A percentile compares a stretch with the other conserved stretches of the same genome.
phyloP scores from a whole-genome alignment of 148 eudicot genomes.

The Dysphania ambrosioides region DNA sequence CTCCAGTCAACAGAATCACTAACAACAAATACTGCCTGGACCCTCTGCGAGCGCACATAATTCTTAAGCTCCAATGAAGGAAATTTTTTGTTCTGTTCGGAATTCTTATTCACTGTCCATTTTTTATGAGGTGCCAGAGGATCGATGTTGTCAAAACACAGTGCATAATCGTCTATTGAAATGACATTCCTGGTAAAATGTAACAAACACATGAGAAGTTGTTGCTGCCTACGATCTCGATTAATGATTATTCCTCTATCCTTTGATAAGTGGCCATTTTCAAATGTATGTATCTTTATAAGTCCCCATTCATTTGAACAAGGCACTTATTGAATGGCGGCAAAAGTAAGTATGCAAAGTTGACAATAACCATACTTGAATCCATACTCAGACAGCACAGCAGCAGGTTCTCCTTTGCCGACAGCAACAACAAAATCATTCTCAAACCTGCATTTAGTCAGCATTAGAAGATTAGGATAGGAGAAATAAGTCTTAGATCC shows the following conservation, averaged over 20 bases:
- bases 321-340: neutral
- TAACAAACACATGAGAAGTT: neutral
- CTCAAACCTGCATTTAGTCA: constrained; percentile 30
- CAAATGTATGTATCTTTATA: neutral
- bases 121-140: constrained; percentile 73
- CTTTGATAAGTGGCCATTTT: neutral
- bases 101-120: constrained; percentile 37
- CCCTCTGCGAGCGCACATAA: constrained; percentile 31
- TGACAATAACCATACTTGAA: constrained; percentile 70
- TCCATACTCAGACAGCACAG: constrained; percentile 53
- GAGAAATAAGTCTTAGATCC: constrained; percentile 7
- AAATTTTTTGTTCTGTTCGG: constrained; percentile 23
- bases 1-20: constrained; percentile 71
- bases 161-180: constrained; percentile 77
- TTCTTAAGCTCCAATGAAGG: constrained; percentile 24
- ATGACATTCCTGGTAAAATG: constrained; percentile 56
- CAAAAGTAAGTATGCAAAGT: neutral
- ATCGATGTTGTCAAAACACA: constrained; percentile 82
- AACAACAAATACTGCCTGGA: constrained; percentile 46
- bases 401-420: constrained; percentile 54
- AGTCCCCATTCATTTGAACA: neutral
- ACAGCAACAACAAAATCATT: constrained; percentile 48
- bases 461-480: neutral
- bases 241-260: too few species aligned
- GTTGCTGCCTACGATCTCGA: neutral